Evolutionary conservation across 2,329 filamentous ascomycete species (phyloP).

Genomic region (Ambrosiella xylebori): DNA sequence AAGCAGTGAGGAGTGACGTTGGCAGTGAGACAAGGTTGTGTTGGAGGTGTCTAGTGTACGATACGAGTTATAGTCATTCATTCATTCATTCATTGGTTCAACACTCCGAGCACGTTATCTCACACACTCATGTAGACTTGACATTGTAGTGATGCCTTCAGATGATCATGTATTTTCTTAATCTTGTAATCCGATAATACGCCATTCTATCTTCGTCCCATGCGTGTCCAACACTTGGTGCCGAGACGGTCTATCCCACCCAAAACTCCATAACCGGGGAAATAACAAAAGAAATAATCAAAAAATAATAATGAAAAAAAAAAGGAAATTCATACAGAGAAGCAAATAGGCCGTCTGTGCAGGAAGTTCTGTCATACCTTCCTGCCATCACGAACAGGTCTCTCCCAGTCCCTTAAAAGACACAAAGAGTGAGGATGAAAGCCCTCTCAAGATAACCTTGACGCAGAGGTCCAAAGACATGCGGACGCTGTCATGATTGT

Average conservation of each 20-base stretch:
- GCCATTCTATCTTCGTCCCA: neutral
- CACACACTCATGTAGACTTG: no score
- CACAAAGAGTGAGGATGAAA: no score
- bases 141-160: no score
- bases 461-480: no score
- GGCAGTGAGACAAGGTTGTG: neutral
- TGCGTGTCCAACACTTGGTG: neutral
- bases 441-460: no score
- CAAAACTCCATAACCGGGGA: neutral
- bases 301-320: neutral
- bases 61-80: no score
- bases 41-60: no score
- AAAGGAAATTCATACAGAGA: neutral
- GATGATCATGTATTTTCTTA: no score
- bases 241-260: neutral
- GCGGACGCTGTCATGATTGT: no score
- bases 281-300: neutral
- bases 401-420: neutral
- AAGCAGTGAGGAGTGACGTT: slow-evolving; percentile 4
- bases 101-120: no score
- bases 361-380: neutral
- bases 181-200: neutral
- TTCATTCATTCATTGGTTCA: no score
- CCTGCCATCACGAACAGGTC: neutral
- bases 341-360: neutral